Conservation (phyloP, 257 asterid species). For the Echium plantagineum region DNA sequence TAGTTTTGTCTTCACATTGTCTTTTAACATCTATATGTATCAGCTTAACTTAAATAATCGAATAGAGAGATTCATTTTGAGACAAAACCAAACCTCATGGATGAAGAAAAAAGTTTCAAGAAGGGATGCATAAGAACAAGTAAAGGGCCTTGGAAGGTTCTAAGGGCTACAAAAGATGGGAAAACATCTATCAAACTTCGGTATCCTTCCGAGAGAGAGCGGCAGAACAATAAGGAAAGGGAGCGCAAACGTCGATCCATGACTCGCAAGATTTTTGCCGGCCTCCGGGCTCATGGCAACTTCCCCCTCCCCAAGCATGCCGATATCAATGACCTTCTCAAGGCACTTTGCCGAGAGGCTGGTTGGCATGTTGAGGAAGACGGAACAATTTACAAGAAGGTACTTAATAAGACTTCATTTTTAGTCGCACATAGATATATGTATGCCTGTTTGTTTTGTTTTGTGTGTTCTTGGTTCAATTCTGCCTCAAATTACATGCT, state of each 20-base stretch:
- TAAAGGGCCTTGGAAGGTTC: slow-evolving; percentile 68
- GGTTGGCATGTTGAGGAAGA: slow-evolving; percentile 78
- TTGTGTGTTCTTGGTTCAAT: no score
- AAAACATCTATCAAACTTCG: slow-evolving; percentile 35
- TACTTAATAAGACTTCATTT: background rate
- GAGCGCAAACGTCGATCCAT: slow-evolving; percentile 46
- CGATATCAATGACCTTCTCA: slow-evolving; percentile 62
- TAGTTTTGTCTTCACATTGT: no score
- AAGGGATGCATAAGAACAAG: slow-evolving; percentile 60
- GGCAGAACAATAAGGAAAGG: slow-evolving; percentile 50
- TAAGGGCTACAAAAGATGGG: slow-evolving; percentile 42
- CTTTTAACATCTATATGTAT: no score
- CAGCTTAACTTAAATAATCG: no score
- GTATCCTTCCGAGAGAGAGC: slow-evolving; percentile 52
- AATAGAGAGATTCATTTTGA: no score
- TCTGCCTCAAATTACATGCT: no score
- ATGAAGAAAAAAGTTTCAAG: slow-evolving; percentile 8
- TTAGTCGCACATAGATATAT: no score
- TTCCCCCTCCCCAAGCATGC: slow-evolving; percentile 53
- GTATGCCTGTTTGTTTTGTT: no score
- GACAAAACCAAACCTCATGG: slow-evolving; percentile 4
- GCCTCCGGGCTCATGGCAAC: slow-evolving; percentile 55
- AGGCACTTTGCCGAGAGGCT: slow-evolving; percentile 65
- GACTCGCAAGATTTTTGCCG: slow-evolving; percentile 49
- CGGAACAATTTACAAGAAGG: slow-evolving; percentile 45